A percentile compares a stretch with the other conserved stretches of the same genome.
Evolutionary conservation across 805 yeast species (phyloP).

Genomic region (Grigorovia humatica): DNA sequence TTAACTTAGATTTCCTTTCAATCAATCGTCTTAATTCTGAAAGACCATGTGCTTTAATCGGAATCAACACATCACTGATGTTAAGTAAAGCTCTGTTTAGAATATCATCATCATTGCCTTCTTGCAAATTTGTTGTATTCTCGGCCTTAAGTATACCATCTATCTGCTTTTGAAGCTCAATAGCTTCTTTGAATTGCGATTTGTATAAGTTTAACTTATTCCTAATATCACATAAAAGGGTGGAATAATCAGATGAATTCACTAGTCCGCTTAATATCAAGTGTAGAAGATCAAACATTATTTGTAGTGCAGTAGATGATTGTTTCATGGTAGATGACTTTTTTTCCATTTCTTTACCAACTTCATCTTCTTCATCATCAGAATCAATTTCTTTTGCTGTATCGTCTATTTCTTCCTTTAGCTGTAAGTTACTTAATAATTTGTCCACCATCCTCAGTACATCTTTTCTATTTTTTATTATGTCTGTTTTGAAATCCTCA

Average conservation of each 20-base stretch:
- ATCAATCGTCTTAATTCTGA: slow-evolving; percentile 49
- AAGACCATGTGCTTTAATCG: slow-evolving; percentile 81
- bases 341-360: slow-evolving; percentile 7
- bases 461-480: slow-evolving; percentile 39
- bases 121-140: background rate
- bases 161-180: background rate
- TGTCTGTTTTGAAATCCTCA: slow-evolving; percentile 43
- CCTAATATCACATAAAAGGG: background rate
- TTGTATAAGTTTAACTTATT: slow-evolving; percentile 6
- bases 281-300: slow-evolving; percentile 31
- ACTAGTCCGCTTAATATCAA: slow-evolving; percentile 21
- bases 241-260: background rate
- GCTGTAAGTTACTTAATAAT: slow-evolving; percentile 26
- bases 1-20: slow-evolving; percentile 38
- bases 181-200: slow-evolving; percentile 8
- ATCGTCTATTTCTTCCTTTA: slow-evolving; percentile 22
- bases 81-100: slow-evolving; percentile 54
- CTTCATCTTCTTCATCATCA: slow-evolving; percentile 19
- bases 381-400: slow-evolving; percentile 18
- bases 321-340: background rate
- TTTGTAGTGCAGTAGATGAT: slow-evolving; percentile 11
- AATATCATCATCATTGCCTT: slow-evolving; percentile 9
- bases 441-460: slow-evolving; percentile 41
- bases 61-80: slow-evolving; percentile 68
- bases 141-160: background rate